Base-by-base conservation (phyloP, 2,329 filamentous ascomycete genomes). In the Fusarium nodosum region DNA sequence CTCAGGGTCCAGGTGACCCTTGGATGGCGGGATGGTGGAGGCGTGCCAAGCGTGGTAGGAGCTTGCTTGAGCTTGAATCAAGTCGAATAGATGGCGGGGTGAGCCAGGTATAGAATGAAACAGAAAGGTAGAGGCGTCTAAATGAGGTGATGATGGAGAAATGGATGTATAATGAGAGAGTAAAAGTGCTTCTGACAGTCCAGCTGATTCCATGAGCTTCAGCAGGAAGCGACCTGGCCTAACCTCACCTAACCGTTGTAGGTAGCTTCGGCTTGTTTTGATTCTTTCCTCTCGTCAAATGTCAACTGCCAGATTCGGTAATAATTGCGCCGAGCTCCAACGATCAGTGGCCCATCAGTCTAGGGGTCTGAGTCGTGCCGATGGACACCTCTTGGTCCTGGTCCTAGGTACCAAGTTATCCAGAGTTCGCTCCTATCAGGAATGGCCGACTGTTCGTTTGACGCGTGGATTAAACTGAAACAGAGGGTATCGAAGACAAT, bases 1-100 rank as follows among this genome's bases (percentile, higher is more conserved):
- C 39, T 48, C 64, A 69, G 68, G 68, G 68, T 64, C 64, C 68
- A 72, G 69, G 69, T 72, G 69, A 72, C 66, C 63, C 59, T 60
- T 60, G 39, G 45, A 54, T 59, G 54, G 56, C 36, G 53, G 42
- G 64, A 55, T 51, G 34, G 62, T 59, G 57, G 55, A 66, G 61
- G 66, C 50, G 56, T 54, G 58, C 69, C 69, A 72, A 72, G 69
- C 42, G 63, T 70, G 58, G 62, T 56, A 56, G 58, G 42, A 63
- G 58, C 31, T 65, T 51, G 58, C 18, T 65, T 51, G 48, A 51
- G 48, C 48, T 34, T 56, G 52, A 69, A 67, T 64, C 51, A 47
- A 64, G 33, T 28, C 36, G 24, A n/a, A 39, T 28, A 26, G 46
- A 64, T 72, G 50, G 69, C 55, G 64, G 65, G 68, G 68, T 58